phyloP scores from a whole-genome alignment of 257 asterid species.

The Anisodus tanguticus region DNA sequence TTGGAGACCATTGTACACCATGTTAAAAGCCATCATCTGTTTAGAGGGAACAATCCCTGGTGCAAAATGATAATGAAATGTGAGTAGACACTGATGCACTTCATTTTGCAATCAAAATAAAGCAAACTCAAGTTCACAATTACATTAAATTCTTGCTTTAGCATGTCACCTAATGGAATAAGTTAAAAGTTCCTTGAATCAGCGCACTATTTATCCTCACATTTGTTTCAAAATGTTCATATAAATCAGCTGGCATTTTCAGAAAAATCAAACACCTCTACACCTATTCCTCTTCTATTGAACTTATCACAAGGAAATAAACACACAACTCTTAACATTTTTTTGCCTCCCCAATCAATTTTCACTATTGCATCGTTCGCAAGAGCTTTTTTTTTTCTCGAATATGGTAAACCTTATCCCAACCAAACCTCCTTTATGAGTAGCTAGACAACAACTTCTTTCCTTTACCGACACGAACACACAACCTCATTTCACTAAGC shows the following conservation, averaged over 20 bases:
- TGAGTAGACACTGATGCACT: neutral
- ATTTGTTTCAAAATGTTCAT: neutral
- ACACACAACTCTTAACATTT: neutral
- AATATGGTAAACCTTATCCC: neutral
- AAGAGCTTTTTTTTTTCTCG: neutral
- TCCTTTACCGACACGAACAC: neutral
- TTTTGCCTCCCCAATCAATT: neutral
- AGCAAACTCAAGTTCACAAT: slow-evolving; percentile 6
- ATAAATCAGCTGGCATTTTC: neutral
- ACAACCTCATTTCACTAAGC: neutral
- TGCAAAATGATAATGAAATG: neutral
- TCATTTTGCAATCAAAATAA: slow-evolving; percentile 13
- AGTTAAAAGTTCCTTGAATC: neutral
- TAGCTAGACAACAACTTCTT: neutral
- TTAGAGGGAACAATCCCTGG: neutral
- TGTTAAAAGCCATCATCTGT: neutral
- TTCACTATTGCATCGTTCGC: neutral
- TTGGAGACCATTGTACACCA: neutral
- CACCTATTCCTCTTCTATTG: neutral
- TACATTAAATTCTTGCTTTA: neutral
- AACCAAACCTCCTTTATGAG: neutral
- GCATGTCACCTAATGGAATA: slow-evolving; percentile 8
- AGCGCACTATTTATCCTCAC: neutral
- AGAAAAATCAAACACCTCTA: slow-evolving; percentile 16
- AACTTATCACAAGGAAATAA: neutral